Evolutionary conservation across 306 rosid species (phyloP), one percentile per base, ranked within the genome.

Genomic region (Hippophae rhamnoides): DNA sequence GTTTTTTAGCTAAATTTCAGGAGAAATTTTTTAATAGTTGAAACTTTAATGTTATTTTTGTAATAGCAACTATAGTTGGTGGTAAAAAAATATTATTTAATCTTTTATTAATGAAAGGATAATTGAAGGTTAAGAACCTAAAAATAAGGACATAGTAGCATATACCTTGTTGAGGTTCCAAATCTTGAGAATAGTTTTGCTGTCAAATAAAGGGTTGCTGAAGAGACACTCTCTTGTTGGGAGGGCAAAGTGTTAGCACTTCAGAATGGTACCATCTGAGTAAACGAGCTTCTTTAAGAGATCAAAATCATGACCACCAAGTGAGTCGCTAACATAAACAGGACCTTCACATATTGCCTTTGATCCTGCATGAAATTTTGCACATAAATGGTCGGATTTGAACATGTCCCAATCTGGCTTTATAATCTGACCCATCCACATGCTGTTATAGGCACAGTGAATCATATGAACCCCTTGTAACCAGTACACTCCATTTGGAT

Each of bases 341-440:
- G 94, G 90, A 68, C 94, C 95, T 0, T 94, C 95, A 69, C 84
- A 82, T 43, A 87, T 85, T 41, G 94, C 94, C 67, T 90, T 82
- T 13, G 97, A 86, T 52, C 89, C 95, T 11, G 90, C 97, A 57
- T 87, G 97, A 56, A 81, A 87, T 61, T 82, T 85, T 67, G 94
- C 90, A 72, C 94, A 90, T 5, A 57, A 38, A 74, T 87, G 90
- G 50, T 84, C 94, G n/a, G 95, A 90, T 60, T 84, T 90, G 77
- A 90, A 90, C 97, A 90, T 90, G 61, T 90, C 95, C 95, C 97
- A 90, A 70, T 90, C 97, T 1, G 94, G 97, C 2, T 79, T 95
- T 69, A 82, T 82, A 52, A 90, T 79, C 49, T 90, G 90, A 23
- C 95, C 90, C 89, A 90, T 90, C 97, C 97, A 90, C 83, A 90